A percentile compares a stretch with the other conserved stretches of the same genome.
Evolutionary conservation across 2,329 filamentous ascomycete genomes (phyloP).

Genomic region (Hirsutella rhossiliensis): DNA sequence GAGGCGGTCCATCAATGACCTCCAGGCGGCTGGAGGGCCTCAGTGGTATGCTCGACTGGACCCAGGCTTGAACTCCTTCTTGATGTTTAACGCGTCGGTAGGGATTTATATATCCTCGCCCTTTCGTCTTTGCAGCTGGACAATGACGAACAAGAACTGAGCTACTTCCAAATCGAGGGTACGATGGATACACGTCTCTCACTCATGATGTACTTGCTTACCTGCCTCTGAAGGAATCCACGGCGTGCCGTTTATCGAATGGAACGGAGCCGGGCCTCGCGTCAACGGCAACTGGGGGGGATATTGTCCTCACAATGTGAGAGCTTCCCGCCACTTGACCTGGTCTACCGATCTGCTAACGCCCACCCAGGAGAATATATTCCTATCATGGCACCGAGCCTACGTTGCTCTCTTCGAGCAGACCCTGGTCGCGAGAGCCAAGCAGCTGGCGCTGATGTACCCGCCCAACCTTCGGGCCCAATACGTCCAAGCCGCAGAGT

Average conservation of each 20-base stretch:
- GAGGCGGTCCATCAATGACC: neutral
- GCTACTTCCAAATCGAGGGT: slow-evolving; percentile 40
- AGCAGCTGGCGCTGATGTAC: slow-evolving; percentile 34
- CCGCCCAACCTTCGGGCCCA: slow-evolving; percentile 16
- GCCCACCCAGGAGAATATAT: slow-evolving; percentile 29
- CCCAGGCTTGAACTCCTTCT: no score
- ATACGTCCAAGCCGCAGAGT: slow-evolving; percentile 33
- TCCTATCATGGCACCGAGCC: slow-evolving; percentile 45
- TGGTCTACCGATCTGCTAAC: neutral
- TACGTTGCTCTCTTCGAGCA: slow-evolving; percentile 46
- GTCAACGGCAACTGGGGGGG: slow-evolving; percentile 19
- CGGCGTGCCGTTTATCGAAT: slow-evolving; percentile 28
- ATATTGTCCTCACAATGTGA: slow-evolving; percentile 35
- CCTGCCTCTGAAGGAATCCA: slow-evolving; percentile 20
- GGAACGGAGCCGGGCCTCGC: slow-evolving; percentile 25
- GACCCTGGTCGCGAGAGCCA: slow-evolving; percentile 33
- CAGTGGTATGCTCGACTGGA: neutral
- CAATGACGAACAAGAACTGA: slow-evolving; percentile 27
- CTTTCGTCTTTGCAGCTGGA: slow-evolving; percentile 29
- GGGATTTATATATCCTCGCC: slow-evolving; percentile 39
- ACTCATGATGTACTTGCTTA: neutral
- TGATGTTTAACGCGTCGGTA: slow-evolving; percentile 4
- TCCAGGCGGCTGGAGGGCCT: neutral
- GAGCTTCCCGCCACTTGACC: slow-evolving; percentile 6
- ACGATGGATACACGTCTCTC: slow-evolving; percentile 20